Conservation (phyloP, 2,329 filamentous ascomycete genomes). For the Colletotrichum godetiae region DNA sequence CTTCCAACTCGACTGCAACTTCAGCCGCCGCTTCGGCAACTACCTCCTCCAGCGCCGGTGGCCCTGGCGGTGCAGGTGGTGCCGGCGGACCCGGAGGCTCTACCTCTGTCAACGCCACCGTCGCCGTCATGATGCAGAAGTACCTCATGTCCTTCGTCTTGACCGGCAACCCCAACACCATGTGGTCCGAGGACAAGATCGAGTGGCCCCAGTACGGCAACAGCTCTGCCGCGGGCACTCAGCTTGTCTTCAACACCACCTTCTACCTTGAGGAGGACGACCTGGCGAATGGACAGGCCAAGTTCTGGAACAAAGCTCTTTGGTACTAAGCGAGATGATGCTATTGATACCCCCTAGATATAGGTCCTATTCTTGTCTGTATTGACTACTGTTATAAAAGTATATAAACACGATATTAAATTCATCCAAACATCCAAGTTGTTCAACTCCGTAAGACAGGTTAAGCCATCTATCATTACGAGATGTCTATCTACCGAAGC, state of each 20-base stretch:
- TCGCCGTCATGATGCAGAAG: conserved; percentile 26
- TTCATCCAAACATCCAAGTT: not conserved
- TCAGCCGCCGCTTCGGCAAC: not conserved
- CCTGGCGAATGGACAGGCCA: conserved; percentile 14
- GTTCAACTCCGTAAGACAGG: not conserved
- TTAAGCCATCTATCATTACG: not conserved
- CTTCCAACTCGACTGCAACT: not conserved
- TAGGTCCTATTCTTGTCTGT: not conserved
- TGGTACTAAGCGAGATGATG: not conserved
- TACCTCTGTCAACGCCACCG: conserved; percentile 11
- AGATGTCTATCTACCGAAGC: not conserved
- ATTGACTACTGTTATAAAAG: not conserved
- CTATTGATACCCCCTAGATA: not conserved
- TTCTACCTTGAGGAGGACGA: conserved; percentile 14
- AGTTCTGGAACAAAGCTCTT: conserved; percentile 13
- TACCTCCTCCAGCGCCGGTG: not conserved
- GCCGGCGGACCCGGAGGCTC: not conserved
- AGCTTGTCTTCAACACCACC: conserved; percentile 20
- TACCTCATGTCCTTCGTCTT: conserved; percentile 13
- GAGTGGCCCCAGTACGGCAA: conserved; percentile 27
- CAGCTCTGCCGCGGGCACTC: conserved; percentile 4
- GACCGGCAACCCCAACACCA: conserved; percentile 14
- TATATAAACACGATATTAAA: not conserved
- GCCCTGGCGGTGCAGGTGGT: not conserved
- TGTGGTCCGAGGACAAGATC: conserved; percentile 16